phyloP scores from a whole-genome alignment of 2,329 filamentous ascomycete genomes.

The Phyllosticta citrichinensis region DNA sequence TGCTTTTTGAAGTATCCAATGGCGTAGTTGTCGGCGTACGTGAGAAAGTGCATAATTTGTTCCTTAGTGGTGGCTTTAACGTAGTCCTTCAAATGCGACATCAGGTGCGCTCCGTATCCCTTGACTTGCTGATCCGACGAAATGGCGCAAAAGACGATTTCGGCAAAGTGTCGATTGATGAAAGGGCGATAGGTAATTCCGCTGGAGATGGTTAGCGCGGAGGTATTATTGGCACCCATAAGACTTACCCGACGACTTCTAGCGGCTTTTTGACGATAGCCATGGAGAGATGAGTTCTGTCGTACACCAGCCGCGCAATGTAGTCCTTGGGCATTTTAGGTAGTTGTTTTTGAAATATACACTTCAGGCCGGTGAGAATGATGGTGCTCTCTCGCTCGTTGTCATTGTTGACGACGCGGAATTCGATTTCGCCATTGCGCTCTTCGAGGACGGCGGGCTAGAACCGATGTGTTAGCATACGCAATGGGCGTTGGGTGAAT shows the following conservation, averaged over 20 bases:
- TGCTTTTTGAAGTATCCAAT: constrained; percentile 99
- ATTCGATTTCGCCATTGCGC: constrained; percentile 87
- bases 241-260: constrained; percentile 63
- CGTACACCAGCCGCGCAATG: constrained; percentile 93
- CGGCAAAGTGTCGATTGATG: constrained; percentile 82
- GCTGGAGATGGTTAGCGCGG: constrained; percentile 35
- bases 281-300: constrained; percentile 90
- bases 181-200: constrained; percentile 96
- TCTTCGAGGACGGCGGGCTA: constrained; percentile 88
- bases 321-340: constrained; percentile 99
- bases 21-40: constrained; percentile 97
- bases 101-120: constrained; percentile 93
- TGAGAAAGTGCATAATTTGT: constrained; percentile 90
- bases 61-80: constrained; percentile 84
- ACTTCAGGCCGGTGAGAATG: constrained; percentile 90
- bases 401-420: constrained; percentile 96
- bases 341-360: constrained; percentile 95
- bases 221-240: background rate
- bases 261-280: constrained; percentile 95
- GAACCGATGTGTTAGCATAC: constrained; percentile 16
- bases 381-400: constrained; percentile 78
- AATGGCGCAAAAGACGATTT: constrained; percentile 98
- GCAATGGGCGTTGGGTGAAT: background rate
- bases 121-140: constrained; percentile 98
- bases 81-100: constrained; percentile 96